A percentile compares a stretch with the other conserved stretches of the same genome.
These are phyloP conservation scores for Cladophialophora exuberans DNA, from an alignment of 2,329 filamentous ascomycete genomes.

Conservation along the genomic window DNA sequence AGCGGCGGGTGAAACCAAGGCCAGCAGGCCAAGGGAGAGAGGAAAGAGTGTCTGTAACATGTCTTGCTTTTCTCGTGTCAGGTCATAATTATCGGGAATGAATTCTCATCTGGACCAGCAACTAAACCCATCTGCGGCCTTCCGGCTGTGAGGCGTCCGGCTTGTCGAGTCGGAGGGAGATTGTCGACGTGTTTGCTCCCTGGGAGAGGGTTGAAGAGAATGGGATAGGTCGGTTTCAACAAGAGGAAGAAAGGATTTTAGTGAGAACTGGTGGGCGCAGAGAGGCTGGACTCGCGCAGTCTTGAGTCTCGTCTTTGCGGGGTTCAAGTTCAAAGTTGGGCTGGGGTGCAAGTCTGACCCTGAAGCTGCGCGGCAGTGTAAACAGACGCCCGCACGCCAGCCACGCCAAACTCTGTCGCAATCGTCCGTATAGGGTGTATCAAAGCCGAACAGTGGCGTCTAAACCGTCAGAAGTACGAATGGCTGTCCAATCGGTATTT, in stretches of 20 bases:
- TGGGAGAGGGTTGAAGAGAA: not conserved
- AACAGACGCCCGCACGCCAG: conserved; percentile 19
- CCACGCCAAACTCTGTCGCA: conserved; percentile 13
- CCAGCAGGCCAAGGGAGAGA: conserved; percentile 21
- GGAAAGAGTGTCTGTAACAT: conserved; percentile 20
- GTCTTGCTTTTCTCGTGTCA: conserved; percentile 16
- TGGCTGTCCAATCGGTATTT: conserved; percentile 18
- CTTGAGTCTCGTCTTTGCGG: conserved; percentile 9
- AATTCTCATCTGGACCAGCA: conserved; percentile 24
- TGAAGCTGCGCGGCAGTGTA: conserved; percentile 8
- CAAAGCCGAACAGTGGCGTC: conserved; percentile 14
- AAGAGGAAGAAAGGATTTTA: not conserved
- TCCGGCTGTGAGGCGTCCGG: conserved; percentile 9
- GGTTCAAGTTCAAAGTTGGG: not conserved
- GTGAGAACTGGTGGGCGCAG: not conserved
- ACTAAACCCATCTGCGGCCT: conserved; percentile 30
- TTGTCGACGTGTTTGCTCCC: conserved; percentile 14
- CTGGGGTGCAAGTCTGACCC: not conserved
- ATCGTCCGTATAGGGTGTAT: conserved; percentile 18
- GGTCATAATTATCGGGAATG: conserved; percentile 23
- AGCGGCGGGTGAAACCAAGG: conserved; percentile 28
- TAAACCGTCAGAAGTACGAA: not conserved
- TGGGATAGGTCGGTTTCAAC: not conserved
- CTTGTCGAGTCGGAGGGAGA: not conserved
- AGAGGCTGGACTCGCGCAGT: conserved; percentile 9